Evolutionary conservation across 2,329 filamentous ascomycete genomes (phyloP).

Genomic region (Stromatinia cepivora): DNA sequence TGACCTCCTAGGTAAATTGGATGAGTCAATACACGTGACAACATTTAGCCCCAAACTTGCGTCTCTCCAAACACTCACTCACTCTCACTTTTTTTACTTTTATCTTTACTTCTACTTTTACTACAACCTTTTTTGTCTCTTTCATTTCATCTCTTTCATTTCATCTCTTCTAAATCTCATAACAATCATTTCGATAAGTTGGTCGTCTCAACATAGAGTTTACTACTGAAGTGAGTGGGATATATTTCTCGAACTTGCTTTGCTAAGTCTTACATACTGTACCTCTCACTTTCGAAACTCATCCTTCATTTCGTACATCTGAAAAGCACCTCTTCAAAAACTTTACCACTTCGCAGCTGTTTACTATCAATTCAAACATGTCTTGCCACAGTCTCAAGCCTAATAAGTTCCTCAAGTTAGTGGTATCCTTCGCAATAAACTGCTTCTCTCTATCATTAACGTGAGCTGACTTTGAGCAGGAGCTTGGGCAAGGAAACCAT

Average conservation of each 20-base stretch:
- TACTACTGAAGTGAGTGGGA: not conserved
- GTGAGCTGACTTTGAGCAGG: not conserved
- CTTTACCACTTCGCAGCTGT: not conserved
- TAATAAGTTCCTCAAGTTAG: slow-evolving; percentile 24
- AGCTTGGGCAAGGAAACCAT: slow-evolving; percentile 19
- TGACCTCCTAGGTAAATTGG: too few species aligned
- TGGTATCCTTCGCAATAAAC: not conserved
- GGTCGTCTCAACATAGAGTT: too few species aligned
- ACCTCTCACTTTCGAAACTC: not conserved
- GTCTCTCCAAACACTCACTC: not conserved
- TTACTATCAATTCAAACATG: slow-evolving; percentile 6
- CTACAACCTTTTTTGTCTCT: not conserved
- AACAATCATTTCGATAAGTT: not conserved
- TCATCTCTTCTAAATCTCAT: not conserved
- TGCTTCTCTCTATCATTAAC: not conserved
- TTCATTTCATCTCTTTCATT: not conserved
- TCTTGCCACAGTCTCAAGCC: slow-evolving; percentile 28
- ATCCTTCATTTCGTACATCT: too few species aligned
- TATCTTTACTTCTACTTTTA: not conserved
- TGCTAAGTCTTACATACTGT: too few species aligned
- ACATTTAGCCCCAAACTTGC: not conserved
- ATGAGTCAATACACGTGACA: slow-evolving; percentile 3
- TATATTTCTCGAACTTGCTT: too few species aligned
- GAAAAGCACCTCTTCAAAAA: not conserved
- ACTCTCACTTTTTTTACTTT: not conserved